A percentile compares a stretch with the other conserved stretches of the same genome.
Conservation (phyloP, 441 rosid species). For the Pelargonium fulgidum region DNA sequence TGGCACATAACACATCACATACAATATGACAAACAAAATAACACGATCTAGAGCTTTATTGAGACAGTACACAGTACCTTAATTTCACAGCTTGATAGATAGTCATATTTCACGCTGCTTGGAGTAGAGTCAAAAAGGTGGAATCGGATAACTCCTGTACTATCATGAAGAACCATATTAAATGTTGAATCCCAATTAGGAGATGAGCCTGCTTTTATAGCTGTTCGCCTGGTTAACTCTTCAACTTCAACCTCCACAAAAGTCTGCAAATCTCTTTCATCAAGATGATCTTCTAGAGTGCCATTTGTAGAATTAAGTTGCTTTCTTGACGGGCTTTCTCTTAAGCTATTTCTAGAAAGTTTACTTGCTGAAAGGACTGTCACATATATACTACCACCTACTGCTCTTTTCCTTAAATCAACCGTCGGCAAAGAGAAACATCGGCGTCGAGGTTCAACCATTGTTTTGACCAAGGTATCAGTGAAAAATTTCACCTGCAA, state of each 20-base stretch:
- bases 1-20: neutral
- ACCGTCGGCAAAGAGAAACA: conserved; percentile 67
- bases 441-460: conserved; percentile 89
- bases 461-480: conserved; percentile 75
- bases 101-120: conserved; percentile 54
- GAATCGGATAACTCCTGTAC: conserved; percentile 59
- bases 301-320: conserved; percentile 26
- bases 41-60: neutral
- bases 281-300: conserved; percentile 31
- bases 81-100: conserved; percentile 71
- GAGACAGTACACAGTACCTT: conserved; percentile 45
- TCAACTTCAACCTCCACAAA: conserved; percentile 88
- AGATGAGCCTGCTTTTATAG: conserved; percentile 48
- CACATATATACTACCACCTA: conserved; percentile 74
- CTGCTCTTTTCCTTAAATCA: conserved; percentile 74
- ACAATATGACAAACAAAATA: neutral
- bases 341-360: conserved; percentile 44
- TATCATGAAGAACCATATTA: conserved; percentile 84
- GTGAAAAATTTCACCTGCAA: conserved; percentile 67
- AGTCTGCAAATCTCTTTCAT: conserved; percentile 53
- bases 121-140: conserved; percentile 65
- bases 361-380: conserved; percentile 67
- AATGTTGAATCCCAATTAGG: conserved; percentile 78
- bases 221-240: conserved; percentile 69
- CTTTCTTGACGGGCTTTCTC: conserved; percentile 60